Base-by-base conservation (phyloP, 2,329 filamentous ascomycete genomes). In the Chrysoporthe austroafricana region DNA sequence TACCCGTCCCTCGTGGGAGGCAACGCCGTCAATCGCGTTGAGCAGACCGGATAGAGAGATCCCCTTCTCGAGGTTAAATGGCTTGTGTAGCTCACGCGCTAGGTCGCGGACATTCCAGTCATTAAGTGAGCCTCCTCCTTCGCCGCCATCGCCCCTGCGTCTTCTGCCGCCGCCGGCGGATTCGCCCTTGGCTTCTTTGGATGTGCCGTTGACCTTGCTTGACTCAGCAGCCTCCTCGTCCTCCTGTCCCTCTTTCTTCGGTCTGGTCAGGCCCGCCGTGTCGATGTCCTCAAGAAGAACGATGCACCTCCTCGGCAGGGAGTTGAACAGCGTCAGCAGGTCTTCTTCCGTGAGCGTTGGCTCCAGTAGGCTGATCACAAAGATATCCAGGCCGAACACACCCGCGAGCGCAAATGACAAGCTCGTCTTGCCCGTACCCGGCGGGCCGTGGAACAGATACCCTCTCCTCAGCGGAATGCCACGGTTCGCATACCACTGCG, bases 11-110 rank as follows among this genome's bases (percentile, higher is more conserved):
- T 95, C 92, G 73, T 92, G 91, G 3, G 89, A 91, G 1, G 90
- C 91, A 1, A 94, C 91, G 65, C 93, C 91, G 73, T 96, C 92
- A 69, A 96, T 93, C 67, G 91, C 90, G 77, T 96, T 96, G 63
- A 96, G 84, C 1, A 96, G 84, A 0, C 92, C 92, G 0, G 91
- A 92, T 2, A 96, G 84, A 0, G 91, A 92, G 71, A 94, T 92
- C n/a, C 84, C 77, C 69, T 79, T 78, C 70, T 80, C 79, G 42
- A 80, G 77, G 50, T 74, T 73, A 46, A 75, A 76, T 16, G 81
- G 79, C 60, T 79, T 80, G 72, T 81, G 82, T 4, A 83, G 74
- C 44, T 80, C 80, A 44, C 79, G 79, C 4, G 82, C 80, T 43
- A 82, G 76, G 70, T 82, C 80, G 16, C 76, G 77, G 2, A 83